A percentile compares a stretch with the other conserved stretches of the same genome.
Evolutionary conservation across 192 early-diverging fungal genomes (phyloP).

Genomic region (Cladochytrium replicatum): DNA sequence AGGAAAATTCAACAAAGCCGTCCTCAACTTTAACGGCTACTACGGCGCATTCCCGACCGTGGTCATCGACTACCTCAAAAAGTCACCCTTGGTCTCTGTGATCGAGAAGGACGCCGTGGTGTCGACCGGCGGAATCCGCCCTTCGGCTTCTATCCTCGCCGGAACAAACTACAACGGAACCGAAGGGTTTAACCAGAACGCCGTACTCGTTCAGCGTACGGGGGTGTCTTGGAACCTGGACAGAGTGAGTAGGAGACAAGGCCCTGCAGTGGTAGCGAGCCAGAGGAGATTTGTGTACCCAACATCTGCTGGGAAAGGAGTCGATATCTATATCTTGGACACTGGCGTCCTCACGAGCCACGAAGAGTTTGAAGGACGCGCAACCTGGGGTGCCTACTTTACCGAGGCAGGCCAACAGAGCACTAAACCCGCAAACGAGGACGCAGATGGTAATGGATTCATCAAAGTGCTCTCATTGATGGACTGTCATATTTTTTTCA

Average conservation of each 20-base stretch:
- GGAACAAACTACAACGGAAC: background rate
- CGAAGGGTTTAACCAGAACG: background rate
- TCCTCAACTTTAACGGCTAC: background rate
- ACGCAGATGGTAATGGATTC: constrained; percentile 30
- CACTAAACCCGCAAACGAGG: constrained; percentile 18
- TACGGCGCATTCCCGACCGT: background rate
- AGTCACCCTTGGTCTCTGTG: background rate
- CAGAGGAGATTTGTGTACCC: too few species aligned
- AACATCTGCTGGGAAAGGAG: too few species aligned
- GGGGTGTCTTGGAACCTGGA: background rate
- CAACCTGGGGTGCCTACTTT: constrained; percentile 31
- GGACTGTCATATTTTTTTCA: too few species aligned
- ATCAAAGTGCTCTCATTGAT: too few species aligned
- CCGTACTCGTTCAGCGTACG: background rate
- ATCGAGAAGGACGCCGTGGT: background rate
- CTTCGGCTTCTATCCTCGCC: background rate
- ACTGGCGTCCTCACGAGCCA: constrained; percentile 37
- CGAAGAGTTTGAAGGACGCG: constrained; percentile 39
- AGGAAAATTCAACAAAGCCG: background rate
- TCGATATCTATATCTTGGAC: constrained; percentile 32
- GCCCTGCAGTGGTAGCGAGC: background rate
- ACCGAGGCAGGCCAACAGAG: constrained; percentile 18
- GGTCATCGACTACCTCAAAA: background rate
- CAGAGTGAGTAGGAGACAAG: background rate
- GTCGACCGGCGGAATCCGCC: background rate